Evolutionary conservation across 2,329 filamentous ascomycete genomes (phyloP), one percentile per base, ranked within the genome.

Genomic region (Bipolaris bicolor): DNA sequence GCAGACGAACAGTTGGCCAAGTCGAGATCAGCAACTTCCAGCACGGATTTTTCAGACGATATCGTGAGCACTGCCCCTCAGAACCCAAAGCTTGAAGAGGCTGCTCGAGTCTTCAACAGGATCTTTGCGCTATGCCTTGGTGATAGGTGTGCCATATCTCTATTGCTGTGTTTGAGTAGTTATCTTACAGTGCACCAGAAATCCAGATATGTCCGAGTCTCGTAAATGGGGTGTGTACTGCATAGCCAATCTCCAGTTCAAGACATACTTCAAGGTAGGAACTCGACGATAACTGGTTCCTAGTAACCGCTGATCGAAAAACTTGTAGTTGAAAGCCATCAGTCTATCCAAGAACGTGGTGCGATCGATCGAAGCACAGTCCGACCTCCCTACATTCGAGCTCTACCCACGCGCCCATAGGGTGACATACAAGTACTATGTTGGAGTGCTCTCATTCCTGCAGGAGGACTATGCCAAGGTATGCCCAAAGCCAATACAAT

Each of bases 161-260:
- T 34, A 31, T 70, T 52, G 31, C 3, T 18, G 3, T 48, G 40
- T 20, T 52, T 13, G 43, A 16, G 57, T 31, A 15, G 47, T 50
- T 43, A 61, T 65, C 66, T 71, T 59, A 73, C 60, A 52, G 52
- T 39, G 18, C 29, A 53, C 52, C 69, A 94, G 91, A 77, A 90
- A 90, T 59, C 88, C 90, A 13, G 81, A 97, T 43, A 88, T 92
- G 70, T 61, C 55, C 22, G 90, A 96, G 69, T 97, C 94, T 7
- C 88, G 95, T 52, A 99, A 98, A 85, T 99, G 95, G 95, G 96
- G 92, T 6, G 90, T 97, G 46, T 99, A 99, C 80, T 93, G 92
- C 76, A 89, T 94, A 64, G 92, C 93, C 71, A 98, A 97, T 73
- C 84, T 99, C 7, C 83, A 97, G 13, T 99, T 99, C 86, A 98